These are phyloP conservation scores for Penicillium sp. DNA, from an alignment of 2,329 filamentous ascomycete genomes.

Conservation along the genomic window DNA sequence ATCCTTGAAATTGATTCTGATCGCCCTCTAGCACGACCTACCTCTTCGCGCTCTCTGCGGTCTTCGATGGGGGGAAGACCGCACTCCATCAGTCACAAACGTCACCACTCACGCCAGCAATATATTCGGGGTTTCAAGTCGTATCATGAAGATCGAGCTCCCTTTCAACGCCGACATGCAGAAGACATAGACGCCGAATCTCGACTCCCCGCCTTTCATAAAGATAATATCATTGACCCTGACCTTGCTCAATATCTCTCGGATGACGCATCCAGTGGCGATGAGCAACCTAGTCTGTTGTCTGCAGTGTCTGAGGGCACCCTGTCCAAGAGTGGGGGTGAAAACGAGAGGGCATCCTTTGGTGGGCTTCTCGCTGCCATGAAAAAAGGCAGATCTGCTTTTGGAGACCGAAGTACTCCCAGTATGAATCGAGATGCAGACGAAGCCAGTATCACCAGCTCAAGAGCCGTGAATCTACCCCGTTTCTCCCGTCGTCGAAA, in stretches of 20 bases:
- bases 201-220: constrained; percentile 87
- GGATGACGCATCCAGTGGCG: constrained; percentile 86
- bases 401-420: constrained; percentile 72
- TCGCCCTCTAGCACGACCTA: constrained; percentile 77
- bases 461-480: constrained; percentile 59
- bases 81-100: constrained; percentile 76
- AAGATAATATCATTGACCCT: constrained; percentile 97
- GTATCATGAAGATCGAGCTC: constrained; percentile 74
- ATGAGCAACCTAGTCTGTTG: constrained; percentile 87
- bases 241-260: constrained; percentile 95
- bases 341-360: constrained; percentile 73
- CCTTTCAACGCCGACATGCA: constrained; percentile 74
- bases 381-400: constrained; percentile 71
- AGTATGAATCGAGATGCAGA: constrained; percentile 69
- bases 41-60: constrained; percentile 84
- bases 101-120: constrained; percentile 85
- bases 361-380: constrained; percentile 69
- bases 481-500: constrained; percentile 73
- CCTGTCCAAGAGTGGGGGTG: constrained; percentile 62
- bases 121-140: constrained; percentile 73
- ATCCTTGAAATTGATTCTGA: constrained; percentile 87
- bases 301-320: constrained; percentile 66
- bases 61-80: constrained; percentile 68
- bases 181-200: constrained; percentile 66
- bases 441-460: constrained; percentile 63